phyloP scores from a whole-genome alignment of 495 filamentous ascomycete species.

The Neurospora sp. region DNA sequence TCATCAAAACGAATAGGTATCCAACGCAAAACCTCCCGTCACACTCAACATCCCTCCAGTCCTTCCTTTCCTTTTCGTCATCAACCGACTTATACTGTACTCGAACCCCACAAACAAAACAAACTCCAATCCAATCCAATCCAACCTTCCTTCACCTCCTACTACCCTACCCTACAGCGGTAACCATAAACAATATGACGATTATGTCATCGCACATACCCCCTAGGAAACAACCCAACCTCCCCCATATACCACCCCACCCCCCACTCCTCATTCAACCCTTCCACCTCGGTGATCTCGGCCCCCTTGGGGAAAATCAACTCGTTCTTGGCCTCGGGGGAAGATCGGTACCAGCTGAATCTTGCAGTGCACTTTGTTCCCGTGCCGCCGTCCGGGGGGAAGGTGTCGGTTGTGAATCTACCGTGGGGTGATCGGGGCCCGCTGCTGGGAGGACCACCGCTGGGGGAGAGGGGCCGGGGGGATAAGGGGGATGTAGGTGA shows the following conservation, averaged over 20 bases:
- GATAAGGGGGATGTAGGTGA: background rate
- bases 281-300: constrained; percentile 67
- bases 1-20: no score
- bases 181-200: no score
- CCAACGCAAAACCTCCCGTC: no score
- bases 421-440: constrained; percentile 3
- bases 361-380: constrained; percentile 49
- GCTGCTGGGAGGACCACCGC: background rate
- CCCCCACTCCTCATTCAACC: constrained; percentile 81
- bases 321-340: constrained; percentile 52
- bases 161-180: no score
- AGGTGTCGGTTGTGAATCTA: constrained; percentile 18
- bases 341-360: constrained; percentile 64
- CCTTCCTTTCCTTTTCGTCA: no score
- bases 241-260: constrained; percentile 69
- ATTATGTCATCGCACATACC: constrained; percentile 40
- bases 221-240: constrained; percentile 65
- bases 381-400: constrained; percentile 61
- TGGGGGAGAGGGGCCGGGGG: no score
- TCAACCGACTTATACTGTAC: no score
- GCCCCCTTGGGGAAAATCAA: constrained; percentile 73
- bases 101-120: no score
- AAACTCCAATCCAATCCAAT: no score
- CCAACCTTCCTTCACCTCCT: no score
- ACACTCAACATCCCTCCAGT: no score